phyloP scores from a whole-genome alignment of 2,329 filamentous ascomycete species.

The Mollisia scopiformis region DNA sequence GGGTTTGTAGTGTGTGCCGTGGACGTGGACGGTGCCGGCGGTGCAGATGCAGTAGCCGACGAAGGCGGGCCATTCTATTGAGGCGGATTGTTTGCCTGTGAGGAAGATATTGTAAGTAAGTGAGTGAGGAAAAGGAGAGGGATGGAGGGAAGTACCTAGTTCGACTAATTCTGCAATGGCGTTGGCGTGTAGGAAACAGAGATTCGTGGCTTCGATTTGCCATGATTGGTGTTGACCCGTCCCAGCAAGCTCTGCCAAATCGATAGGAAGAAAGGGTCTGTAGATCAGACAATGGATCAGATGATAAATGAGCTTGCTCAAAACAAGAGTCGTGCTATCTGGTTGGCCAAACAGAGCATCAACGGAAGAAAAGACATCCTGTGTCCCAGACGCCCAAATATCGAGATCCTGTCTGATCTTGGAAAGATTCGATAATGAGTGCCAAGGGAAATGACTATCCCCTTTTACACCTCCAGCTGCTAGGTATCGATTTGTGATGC shows the following conservation, averaged over 20 bases:
- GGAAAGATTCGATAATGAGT: conserved; percentile 80
- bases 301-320: conserved; percentile 87
- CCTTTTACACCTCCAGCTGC: conserved; percentile 86
- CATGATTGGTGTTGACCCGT: conserved; percentile 86
- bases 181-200: conserved; percentile 86
- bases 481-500: conserved; percentile 81
- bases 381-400: conserved; percentile 81
- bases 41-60: conserved; percentile 87
- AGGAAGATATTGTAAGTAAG: too few relatives aligned
- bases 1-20: conserved; percentile 76
- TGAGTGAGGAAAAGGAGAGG: neutral
- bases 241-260: conserved; percentile 78
- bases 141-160: conserved; percentile 52
- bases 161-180: conserved; percentile 84
- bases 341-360: conserved; percentile 75
- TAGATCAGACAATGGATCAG: conserved; percentile 87
- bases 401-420: conserved; percentile 86
- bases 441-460: conserved; percentile 90
- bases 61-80: conserved; percentile 84
- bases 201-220: conserved; percentile 89
- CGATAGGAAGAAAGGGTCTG: conserved; percentile 82
- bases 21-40: conserved; percentile 85
- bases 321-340: conserved; percentile 76
- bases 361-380: conserved; percentile 77
- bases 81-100: conserved; percentile 61